phyloP scores from a whole-genome alignment of 805 yeast genomes.

The Cyberlindnera euphorbiae region DNA sequence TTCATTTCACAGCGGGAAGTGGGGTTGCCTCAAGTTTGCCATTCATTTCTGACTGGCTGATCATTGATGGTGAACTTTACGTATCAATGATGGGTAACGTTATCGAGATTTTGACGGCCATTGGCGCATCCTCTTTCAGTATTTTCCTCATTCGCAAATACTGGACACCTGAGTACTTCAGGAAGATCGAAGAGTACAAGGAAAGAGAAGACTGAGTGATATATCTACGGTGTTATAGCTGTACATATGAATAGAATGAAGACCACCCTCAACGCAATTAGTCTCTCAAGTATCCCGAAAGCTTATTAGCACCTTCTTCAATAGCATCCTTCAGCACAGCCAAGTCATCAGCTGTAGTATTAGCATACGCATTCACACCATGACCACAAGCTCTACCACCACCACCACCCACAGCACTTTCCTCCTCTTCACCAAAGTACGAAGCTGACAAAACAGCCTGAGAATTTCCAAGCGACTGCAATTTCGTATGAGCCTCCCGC shows the following conservation, averaged over 20 bases:
- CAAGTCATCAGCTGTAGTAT: conserved; percentile 83
- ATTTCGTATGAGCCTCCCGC: conserved; percentile 74
- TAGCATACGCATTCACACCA: conserved; percentile 61
- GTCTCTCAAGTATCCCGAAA: conserved; percentile 83
- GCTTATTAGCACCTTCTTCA: conserved; percentile 89
- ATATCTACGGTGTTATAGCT: no score
- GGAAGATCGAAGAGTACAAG: conserved; percentile 3
- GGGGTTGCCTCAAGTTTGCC: no score
- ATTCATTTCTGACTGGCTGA: background rate
- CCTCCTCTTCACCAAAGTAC: conserved; percentile 84
- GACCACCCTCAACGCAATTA: conserved; percentile 67
- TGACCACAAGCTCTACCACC: no score
- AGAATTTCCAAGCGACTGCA: conserved; percentile 80
- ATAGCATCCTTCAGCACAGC: conserved; percentile 85
- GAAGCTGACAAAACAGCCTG: conserved; percentile 87
- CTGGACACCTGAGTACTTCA: conserved; percentile 4
- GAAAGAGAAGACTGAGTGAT: conserved; percentile 5
- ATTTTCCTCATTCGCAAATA: background rate
- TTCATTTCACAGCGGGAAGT: no score
- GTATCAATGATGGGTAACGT: background rate
- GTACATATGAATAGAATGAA: no score
- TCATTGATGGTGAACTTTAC: background rate
- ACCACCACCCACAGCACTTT: no score
- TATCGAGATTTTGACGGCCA: no score
- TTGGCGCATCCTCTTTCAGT: no score